phyloP scores from a whole-genome alignment of 805 yeast genomes.

The Cyberlindnera mrakii region DNA sequence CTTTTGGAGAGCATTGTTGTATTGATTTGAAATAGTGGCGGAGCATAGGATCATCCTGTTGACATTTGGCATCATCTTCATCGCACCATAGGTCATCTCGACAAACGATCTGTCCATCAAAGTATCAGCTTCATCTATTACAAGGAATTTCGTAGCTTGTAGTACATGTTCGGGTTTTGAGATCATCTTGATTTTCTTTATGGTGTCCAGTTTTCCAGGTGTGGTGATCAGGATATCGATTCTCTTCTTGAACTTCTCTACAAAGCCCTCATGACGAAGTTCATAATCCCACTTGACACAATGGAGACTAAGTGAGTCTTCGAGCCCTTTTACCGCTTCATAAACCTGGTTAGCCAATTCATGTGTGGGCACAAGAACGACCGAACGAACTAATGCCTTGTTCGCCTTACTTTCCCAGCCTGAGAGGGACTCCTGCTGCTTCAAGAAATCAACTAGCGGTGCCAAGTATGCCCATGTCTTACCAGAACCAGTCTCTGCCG shows the following conservation, averaged over 20 bases:
- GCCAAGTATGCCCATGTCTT: constrained; percentile 89
- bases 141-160: constrained; percentile 50
- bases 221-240: constrained; percentile 82
- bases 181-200: constrained; percentile 30
- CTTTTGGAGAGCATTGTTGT: constrained; percentile 52
- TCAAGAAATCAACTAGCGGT: constrained; percentile 64
- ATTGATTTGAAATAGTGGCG: constrained; percentile 83
- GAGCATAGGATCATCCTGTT: constrained; percentile 71
- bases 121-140: constrained; percentile 93
- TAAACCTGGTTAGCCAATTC: constrained; percentile 82
- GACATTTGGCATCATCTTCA: constrained; percentile 46
- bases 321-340: constrained; percentile 30
- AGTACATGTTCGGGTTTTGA: constrained; percentile 34
- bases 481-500: constrained; percentile 97
- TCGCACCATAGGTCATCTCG: constrained; percentile 51
- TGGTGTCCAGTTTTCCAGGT: constrained; percentile 58
- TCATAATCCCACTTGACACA: constrained; percentile 59
- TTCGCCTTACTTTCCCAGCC: constrained; percentile 27
- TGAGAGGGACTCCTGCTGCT: constrained; percentile 39
- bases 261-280: constrained; percentile 46
- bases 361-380: constrained; percentile 83
- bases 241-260: constrained; percentile 41
- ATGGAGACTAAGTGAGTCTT: constrained; percentile 34
- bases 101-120: constrained; percentile 78
- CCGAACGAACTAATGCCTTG: constrained; percentile 52